Base-by-base conservation (phyloP, 352 stramenopile genomes). In the Phytophthora podocarpi region DNA sequence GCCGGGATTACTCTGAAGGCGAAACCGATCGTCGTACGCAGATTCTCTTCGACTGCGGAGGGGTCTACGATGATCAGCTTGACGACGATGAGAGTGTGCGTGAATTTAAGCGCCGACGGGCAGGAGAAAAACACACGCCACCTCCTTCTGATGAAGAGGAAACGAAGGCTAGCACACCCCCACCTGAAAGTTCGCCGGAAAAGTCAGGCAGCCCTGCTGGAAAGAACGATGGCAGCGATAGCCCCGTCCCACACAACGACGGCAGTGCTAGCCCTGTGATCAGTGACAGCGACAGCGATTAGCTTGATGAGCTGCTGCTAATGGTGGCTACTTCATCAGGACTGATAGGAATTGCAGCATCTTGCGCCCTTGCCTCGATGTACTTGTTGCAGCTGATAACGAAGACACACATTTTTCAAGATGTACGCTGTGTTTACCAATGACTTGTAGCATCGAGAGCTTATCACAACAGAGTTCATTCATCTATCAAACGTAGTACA, bases 271-370 rank as follows among this genome's bases (percentile, higher is more conserved):
- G 85, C 31, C 85, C 85, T 31, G 79, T 81, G 42, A 87, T 90
- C 75, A 91, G 74, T 10, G 82, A 90, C 52, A 94, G 83, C 49
- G 85, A 94, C 60, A 87, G 78, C 64, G 76, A 90, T 58, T 82
- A 78, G 64, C 35, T 64, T 51, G 66, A 72, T 59, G 67, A 57
- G 56, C 15, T 46, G 30, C 27, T 37, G 28, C 12, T 45, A 37
- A 31, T 35, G 23, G 28, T 36, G 36, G 45, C 24, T 37, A 21
- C 26, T 64, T 48, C 15, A 18, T 18, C 16, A 13, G 30, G 24
- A 61, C 42, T 51, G 47, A 61, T 56, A 58, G 28, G 49, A 53
- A 36, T 16, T 31, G 49, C 21, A 53, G 43, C 39, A 48, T 32
- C 21, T 41, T 67, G 50, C 31, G 26, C 27, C 15, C 13, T 48